Percentiles rank a stretch among this genome's conserved stretches.
These are phyloP conservation scores for Limonium bicolor DNA, from an alignment of 148 eudicot species.

Conservation along the genomic window DNA sequence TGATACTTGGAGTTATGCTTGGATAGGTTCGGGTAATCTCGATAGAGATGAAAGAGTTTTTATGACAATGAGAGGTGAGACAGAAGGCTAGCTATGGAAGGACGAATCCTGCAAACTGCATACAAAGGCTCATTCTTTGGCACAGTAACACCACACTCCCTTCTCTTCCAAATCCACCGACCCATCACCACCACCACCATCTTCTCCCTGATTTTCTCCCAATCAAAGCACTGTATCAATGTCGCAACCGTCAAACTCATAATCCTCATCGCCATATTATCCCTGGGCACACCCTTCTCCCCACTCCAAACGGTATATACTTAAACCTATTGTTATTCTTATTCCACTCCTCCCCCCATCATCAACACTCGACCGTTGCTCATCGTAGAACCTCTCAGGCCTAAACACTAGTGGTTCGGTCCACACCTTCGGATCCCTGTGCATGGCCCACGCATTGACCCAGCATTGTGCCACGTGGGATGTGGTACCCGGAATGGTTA, in stretches of 20 bases:
- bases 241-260: not conserved
- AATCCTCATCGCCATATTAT: constrained; percentile 1
- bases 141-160: not conserved
- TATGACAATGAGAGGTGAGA: no score
- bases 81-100: not conserved
- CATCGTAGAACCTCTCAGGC: constrained; percentile 3
- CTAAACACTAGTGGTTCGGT: not conserved
- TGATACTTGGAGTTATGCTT: no score
- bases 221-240: constrained; percentile 5
- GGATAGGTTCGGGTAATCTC: no score
- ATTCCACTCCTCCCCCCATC: not conserved
- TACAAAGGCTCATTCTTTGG: not conserved
- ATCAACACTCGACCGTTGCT: not conserved
- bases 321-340: not conserved
- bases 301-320: constrained; percentile 5
- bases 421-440: constrained; percentile 1
- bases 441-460: constrained; percentile 5
- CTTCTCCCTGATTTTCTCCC: no score
- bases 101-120: constrained; percentile 1
- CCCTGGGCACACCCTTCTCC: constrained; percentile 8
- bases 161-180: not conserved
- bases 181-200: not conserved
- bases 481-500: not conserved
- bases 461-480: not conserved
- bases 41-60: no score